Percentiles rank a stretch among this genome's conserved stretches.
Evolutionary conservation across 2,329 filamentous ascomycete species (phyloP).

Genomic region (Penicillium sp.): DNA sequence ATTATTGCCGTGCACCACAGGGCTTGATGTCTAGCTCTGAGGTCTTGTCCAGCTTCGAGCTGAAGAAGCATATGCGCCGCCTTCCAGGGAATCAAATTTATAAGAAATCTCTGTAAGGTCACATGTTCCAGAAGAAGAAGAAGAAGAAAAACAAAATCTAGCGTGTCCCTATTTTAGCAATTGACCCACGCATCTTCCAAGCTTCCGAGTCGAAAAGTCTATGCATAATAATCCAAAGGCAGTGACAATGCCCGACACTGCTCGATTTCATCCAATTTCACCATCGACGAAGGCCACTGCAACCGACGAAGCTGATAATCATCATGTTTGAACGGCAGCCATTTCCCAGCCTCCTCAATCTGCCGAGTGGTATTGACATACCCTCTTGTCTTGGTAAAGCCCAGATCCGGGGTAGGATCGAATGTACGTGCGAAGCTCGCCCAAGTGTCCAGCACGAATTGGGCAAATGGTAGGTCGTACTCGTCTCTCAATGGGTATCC

Average conservation of each 20-base stretch:
- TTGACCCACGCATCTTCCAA: too few species aligned
- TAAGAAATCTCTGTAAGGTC: too few species aligned
- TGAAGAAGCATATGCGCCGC: too few species aligned
- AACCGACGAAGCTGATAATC: conserved; percentile 9
- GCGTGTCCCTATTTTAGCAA: too few species aligned
- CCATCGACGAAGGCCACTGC: conserved; percentile 15
- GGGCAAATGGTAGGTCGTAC: conserved; percentile 17
- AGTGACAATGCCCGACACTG: conserved; percentile 13
- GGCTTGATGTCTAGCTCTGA: too few species aligned
- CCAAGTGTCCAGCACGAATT: conserved; percentile 22
- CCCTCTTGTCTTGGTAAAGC: conserved; percentile 14
- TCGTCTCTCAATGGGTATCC: conserved; percentile 16
- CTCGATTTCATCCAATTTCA: conserved; percentile 8
- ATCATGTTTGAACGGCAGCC: conserved; percentile 7
- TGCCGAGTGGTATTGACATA: conserved; percentile 13
- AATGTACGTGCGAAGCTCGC: conserved; percentile 17
- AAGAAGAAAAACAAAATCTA: too few species aligned
- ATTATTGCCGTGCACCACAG: too few species aligned
- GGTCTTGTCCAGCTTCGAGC: too few species aligned
- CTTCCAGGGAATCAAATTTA: too few species aligned
- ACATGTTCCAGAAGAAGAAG: too few species aligned
- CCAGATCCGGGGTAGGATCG: conserved; percentile 13
- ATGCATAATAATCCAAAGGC: conserved; percentile 9
- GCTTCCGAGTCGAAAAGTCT: not conserved
- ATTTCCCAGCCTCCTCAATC: conserved; percentile 6